Percentiles rank a stretch among this genome's conserved stretches.
These are phyloP conservation scores for Cytauxzoon felis DNA, from an alignment of 169 alveolate species.

Conservation along the genomic window DNA sequence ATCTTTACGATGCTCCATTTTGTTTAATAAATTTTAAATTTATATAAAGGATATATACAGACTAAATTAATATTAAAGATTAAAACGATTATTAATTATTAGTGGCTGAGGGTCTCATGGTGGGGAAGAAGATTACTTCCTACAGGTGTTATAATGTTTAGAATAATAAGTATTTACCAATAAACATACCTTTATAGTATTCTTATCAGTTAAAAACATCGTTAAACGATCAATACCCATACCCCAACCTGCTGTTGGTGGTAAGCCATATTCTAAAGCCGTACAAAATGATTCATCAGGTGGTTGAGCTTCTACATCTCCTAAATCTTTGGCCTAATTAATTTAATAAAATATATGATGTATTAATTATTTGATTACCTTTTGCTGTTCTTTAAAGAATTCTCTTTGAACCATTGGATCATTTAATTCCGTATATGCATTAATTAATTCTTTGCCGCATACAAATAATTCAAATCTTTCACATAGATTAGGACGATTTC, in stretches of 20 bases:
- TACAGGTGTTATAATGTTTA: background rate
- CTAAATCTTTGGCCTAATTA: conserved; percentile 48
- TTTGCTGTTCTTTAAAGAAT: conserved; percentile 69
- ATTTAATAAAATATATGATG: background rate
- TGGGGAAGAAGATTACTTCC: conserved; percentile 96
- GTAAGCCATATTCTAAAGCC: conserved; percentile 96
- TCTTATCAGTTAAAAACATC: conserved; percentile 92
- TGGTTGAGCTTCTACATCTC: conserved; percentile 77
- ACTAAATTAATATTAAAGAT: too few relatives aligned
- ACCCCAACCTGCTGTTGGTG: conserved; percentile 99
- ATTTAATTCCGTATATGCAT: conserved; percentile 91
- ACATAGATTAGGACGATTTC: conserved; percentile 76
- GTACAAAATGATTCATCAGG: conserved; percentile 78
- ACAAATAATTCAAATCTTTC: conserved; percentile 90
- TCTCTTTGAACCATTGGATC: conserved; percentile 88
- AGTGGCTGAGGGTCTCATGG: conserved; percentile 99
- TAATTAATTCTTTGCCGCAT: conserved; percentile 86
- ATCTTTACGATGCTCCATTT: conserved; percentile 69
- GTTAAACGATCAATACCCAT: conserved; percentile 96
- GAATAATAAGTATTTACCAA: too few relatives aligned
- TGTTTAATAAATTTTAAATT: background rate
- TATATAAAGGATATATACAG: too few relatives aligned
- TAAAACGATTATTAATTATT: too few relatives aligned
- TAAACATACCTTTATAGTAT: conserved; percentile 88
- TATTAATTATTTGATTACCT: conserved; percentile 10